Evolutionary conservation across 129 eudicot genomes (phyloP), one percentile per base, ranked within the genome.

Genomic region (Gnaphalium uliginosum): DNA sequence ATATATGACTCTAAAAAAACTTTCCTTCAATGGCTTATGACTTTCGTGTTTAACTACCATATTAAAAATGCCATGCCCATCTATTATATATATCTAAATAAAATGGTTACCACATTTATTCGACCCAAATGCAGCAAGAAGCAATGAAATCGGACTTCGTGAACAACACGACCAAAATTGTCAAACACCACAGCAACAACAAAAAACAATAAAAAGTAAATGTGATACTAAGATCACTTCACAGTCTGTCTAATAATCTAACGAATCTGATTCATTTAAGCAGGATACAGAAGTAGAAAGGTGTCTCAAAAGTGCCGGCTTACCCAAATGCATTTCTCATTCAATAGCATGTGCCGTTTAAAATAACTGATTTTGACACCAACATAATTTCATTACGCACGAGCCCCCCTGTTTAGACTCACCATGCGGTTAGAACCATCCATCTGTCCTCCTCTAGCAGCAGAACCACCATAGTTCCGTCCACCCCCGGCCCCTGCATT

Each of bases 401-500:
- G 90, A 67, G 71, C 80, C 18, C 86, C 88, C 30, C 96, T 77
- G 81, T 87, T 85, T 35, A 91, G 85, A 66, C 72, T 91, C 33
- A 91, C 97, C 97, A 91, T 91, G 17, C 96, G 81, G 59, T 85
- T 81, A 1, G 89, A 84, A 33, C 83, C 86, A 51, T 87, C 91
- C 87, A 84, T 85, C 83, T 81, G 90, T 58, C 84, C 30, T 15
- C 89, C 93, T 76, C 85, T 77, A 57, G 72, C 71, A n/a, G 86
- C 21, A 1, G 93, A 73, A 61, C 83, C 79, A 68, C 78, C 79
- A 68, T 78, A 81, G 48, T 24, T 73, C 68, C 77, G 58, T 54
- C 83, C 78, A 6, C 82, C 7, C 51, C 72, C 70, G 1, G 69
- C 68, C 37, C 84, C 82, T 59, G 79, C 84, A 61, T 46, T 68